Base-by-base conservation (phyloP, 2,329 filamentous ascomycete genomes). In the Immersiporthe knoxdaviesiana region DNA sequence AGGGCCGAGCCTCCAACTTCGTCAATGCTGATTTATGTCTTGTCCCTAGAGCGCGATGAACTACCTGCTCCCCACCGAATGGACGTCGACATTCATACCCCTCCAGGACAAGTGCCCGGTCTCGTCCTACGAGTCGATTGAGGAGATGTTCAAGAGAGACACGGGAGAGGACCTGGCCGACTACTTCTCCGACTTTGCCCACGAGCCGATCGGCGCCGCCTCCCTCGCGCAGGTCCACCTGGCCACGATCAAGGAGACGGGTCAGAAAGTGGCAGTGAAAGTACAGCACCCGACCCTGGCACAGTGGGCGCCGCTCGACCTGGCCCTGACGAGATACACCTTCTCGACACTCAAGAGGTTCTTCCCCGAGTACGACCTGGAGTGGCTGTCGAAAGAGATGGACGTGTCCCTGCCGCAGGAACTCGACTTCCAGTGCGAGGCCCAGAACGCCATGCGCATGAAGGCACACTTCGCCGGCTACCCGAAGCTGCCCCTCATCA, bases 341-440 rank as follows among this genome's bases (percentile, higher is more conserved):
- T 99, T 99, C 79, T 89, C 90, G 14, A 96, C 91, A 0, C 83
- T 99, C 70, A 97, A 97, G 80, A 87, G 88, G 69, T 97, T 95
- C 84, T 99, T 99, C 77, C 97, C 97, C 2, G 94, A 98, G 75
- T 99, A 99, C 79, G 96, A 99, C 78, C 85, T 99, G 37, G 94
- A 97, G 76, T 99, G 96, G 96, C 84, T 99, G 12, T 94, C 93
- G 0, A 89, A 90, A 10, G 96, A 99, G 80, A 97, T 99, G 91
- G 93, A 97, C 70, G 81, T 89, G 27, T 97, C 94, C 2, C 82
- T 99, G 8, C 96, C 96, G 0, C 90, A 95, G 77, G 96, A 99
- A 79, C 84, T 99, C 65, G 92, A 99, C 78, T 99, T 99, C 76
- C 84, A 88, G 52, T 89, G 89, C 74, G 96, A 99, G 78, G 96